Conservation (phyloP, 345 rosid species). For the Diplotaxis tenuifolia region DNA sequence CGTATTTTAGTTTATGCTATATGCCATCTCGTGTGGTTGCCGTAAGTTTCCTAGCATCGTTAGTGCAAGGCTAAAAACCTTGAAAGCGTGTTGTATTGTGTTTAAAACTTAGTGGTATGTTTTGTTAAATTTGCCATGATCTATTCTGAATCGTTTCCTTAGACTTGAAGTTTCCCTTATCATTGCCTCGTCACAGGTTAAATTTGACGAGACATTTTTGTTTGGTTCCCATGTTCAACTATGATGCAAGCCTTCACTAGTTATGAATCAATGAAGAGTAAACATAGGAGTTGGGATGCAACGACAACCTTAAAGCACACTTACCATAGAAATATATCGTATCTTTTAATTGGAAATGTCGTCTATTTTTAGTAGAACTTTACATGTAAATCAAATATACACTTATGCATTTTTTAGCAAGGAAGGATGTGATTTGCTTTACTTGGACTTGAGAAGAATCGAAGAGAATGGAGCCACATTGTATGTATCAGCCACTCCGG, state of each 20-base stretch:
- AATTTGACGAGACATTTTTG: neutral
- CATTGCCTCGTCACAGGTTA: neutral
- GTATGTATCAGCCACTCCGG: conserved; percentile 55
- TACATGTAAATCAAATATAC: neutral
- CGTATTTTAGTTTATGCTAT: neutral
- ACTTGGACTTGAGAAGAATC: conserved; percentile 67
- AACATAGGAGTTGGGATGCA: neutral
- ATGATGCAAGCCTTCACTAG: neutral
- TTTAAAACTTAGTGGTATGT: neutral
- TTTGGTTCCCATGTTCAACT: neutral
- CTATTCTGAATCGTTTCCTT: neutral
- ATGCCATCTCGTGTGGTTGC: neutral
- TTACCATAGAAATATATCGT: neutral
- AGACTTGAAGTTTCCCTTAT: neutral
- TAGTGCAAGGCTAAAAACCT: neutral
- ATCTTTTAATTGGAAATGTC: neutral
- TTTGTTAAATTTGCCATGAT: neutral
- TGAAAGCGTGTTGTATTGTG: neutral
- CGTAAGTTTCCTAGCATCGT: neutral
- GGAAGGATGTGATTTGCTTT: conserved; percentile 9
- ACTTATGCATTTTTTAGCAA: neutral
- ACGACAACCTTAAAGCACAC: neutral
- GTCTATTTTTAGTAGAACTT: neutral
- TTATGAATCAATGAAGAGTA: neutral
- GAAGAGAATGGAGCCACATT: conserved; percentile 71